phyloP scores from a whole-genome alignment of 1,284 basidiomycete species.

The Cutaneotrichosporon sp. region DNA sequence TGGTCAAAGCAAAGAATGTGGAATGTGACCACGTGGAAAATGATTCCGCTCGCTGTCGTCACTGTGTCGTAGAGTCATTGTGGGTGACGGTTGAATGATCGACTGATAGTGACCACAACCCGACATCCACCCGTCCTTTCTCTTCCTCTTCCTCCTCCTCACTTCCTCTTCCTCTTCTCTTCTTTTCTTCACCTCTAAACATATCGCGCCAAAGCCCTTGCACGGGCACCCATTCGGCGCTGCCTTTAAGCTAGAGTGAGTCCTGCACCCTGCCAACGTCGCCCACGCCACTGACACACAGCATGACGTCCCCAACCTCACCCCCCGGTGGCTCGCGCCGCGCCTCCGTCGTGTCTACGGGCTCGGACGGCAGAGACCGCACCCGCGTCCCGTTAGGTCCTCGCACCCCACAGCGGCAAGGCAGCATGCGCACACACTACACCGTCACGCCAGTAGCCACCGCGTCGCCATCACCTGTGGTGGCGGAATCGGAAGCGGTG shows the following conservation, averaged over 20 bases:
- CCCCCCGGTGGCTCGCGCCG: neutral
- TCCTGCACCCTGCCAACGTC: neutral
- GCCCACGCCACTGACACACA: neutral
- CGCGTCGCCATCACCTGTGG: neutral
- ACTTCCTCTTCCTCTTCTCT: neutral
- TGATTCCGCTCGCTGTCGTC: neutral
- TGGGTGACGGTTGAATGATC: too few species aligned
- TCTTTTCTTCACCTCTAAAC: neutral
- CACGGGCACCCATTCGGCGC: neutral
- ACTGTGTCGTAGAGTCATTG: too few species aligned
- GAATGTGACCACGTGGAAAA: constrained; percentile 7
- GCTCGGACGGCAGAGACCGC: neutral
- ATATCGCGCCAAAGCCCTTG: neutral
- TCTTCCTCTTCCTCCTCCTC: too few species aligned
- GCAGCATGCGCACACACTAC: constrained; percentile 5
- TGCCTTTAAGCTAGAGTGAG: neutral
- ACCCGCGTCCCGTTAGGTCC: constrained; percentile 1
- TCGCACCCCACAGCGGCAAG: neutral
- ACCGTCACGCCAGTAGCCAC: neutral
- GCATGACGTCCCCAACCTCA: neutral
- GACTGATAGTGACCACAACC: too few species aligned
- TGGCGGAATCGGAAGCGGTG: neutral
- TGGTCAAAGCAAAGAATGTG: constrained; percentile 2
- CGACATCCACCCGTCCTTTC: too few species aligned
- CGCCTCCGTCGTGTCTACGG: neutral